Evolutionary conservation across 371 early-diverging fungal species (phyloP).

Genomic region (Actinomucor elegans): DNA sequence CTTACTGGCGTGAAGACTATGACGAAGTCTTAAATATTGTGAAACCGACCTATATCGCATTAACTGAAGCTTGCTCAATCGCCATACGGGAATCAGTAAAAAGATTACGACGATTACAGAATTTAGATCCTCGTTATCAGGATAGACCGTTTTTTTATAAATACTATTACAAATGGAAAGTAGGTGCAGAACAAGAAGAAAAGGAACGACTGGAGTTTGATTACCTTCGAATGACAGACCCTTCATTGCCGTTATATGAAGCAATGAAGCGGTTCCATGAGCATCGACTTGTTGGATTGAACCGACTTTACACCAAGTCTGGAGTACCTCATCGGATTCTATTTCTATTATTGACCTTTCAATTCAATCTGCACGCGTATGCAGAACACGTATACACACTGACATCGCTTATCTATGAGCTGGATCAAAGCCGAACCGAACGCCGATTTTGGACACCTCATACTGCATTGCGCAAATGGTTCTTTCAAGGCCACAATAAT

Average conservation of each 20-base stretch:
- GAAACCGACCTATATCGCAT: constrained; percentile 30
- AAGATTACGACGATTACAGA: constrained; percentile 31
- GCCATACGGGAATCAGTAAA: constrained; percentile 32
- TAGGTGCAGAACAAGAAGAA: neutral
- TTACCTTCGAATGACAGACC: constrained; percentile 25
- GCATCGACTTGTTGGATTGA: constrained; percentile 32
- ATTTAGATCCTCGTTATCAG: constrained; percentile 35
- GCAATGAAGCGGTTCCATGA: constrained; percentile 38
- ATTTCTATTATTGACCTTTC: constrained; percentile 40
- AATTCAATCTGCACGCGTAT: constrained; percentile 44
- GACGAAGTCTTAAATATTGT: constrained; percentile 20
- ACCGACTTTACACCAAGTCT: constrained; percentile 22
- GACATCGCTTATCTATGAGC: constrained; percentile 40
- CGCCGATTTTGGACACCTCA: constrained; percentile 33
- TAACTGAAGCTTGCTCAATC: constrained; percentile 34
- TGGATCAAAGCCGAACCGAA: constrained; percentile 29
- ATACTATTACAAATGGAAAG: constrained; percentile 22
- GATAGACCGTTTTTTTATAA: constrained; percentile 33
- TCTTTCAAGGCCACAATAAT: constrained; percentile 1
- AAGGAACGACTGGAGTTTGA: constrained; percentile 3
- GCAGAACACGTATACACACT: constrained; percentile 43
- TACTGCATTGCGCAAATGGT: constrained; percentile 25
- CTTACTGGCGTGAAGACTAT: constrained; percentile 30
- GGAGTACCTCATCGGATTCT: constrained; percentile 39
- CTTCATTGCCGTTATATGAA: constrained; percentile 24